Percentiles rank a stretch among this genome's conserved stretches.
Evolutionary conservation across 2,329 filamentous ascomycete species (phyloP).

Genomic region (Plectosphaerella cucumerina): DNA sequence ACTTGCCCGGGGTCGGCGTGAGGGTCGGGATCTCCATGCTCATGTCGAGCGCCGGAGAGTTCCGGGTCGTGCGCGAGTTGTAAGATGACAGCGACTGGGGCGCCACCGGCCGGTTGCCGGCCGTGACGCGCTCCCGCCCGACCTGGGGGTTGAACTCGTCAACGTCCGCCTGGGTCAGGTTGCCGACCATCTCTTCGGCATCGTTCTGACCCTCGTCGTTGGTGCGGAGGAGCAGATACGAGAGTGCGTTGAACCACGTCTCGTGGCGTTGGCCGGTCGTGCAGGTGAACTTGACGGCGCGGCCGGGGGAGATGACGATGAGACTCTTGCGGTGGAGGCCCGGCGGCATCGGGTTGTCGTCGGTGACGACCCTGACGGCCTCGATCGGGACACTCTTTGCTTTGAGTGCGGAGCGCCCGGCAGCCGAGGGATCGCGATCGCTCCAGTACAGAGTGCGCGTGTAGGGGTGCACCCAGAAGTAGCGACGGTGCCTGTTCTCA

Average conservation of each 20-base stretch:
- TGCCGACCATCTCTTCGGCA: slow-evolving; percentile 53
- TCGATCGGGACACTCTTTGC: slow-evolving; percentile 93
- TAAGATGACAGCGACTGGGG: slow-evolving; percentile 73
- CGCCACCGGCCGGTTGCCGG: slow-evolving; percentile 44
- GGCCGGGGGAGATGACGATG: slow-evolving; percentile 82
- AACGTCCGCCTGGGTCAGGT: slow-evolving; percentile 58
- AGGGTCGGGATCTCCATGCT: slow-evolving; percentile 53
- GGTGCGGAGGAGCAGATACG: slow-evolving; percentile 82
- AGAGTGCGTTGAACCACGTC: slow-evolving; percentile 97
- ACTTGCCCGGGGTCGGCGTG: slow-evolving; percentile 44
- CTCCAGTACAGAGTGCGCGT: slow-evolving; percentile 97
- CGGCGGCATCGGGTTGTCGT: slow-evolving; percentile 93
- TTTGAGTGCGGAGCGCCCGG: slow-evolving; percentile 69
- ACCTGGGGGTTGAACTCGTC: slow-evolving; percentile 78
- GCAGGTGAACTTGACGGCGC: slow-evolving; percentile 90
- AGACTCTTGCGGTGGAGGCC: slow-evolving; percentile 93
- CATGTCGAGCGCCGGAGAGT: slow-evolving; percentile 51
- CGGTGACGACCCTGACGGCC: slow-evolving; percentile 83
- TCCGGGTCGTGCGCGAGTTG: slow-evolving; percentile 67
- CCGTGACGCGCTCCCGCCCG: slow-evolving; percentile 23
- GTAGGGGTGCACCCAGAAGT: slow-evolving; percentile 99
- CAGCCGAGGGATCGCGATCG: slow-evolving; percentile 76
- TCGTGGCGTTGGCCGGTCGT: slow-evolving; percentile 92
- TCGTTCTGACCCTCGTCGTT: slow-evolving; percentile 59
- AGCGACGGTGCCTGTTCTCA: slow-evolving; percentile 83